These are phyloP conservation scores for Barbatosphaeria neglecta DNA, from an alignment of 495 filamentous ascomycete species.

Conservation along the genomic window DNA sequence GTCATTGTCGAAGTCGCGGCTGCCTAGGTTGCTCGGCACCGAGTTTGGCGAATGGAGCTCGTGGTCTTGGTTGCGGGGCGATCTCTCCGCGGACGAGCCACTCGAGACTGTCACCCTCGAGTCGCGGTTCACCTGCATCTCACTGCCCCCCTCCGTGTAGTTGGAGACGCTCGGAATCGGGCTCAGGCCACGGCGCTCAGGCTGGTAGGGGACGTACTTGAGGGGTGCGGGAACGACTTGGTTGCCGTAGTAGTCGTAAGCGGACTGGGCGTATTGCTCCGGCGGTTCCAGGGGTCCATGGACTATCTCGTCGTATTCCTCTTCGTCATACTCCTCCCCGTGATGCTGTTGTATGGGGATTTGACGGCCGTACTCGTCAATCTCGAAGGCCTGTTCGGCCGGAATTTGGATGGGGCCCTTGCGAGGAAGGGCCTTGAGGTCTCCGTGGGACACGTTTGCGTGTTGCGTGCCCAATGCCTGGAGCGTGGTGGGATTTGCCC, in stretches of 20 bases:
- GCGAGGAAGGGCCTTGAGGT: constrained; percentile 32
- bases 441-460: constrained; percentile 38
- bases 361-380: constrained; percentile 33
- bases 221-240: constrained; percentile 44
- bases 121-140: constrained; percentile 33
- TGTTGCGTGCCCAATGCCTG: constrained; percentile 36
- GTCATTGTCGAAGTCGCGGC: constrained; percentile 28
- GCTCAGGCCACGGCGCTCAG: constrained; percentile 55
- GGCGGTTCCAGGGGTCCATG: constrained; percentile 4
- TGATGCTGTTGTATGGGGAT: constrained; percentile 20
- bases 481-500: constrained; percentile 21
- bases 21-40: constrained; percentile 25
- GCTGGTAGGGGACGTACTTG: constrained; percentile 45
- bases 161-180: constrained; percentile 85
- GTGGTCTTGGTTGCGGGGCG: constrained; percentile 17
- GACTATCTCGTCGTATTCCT: constrained; percentile 28
- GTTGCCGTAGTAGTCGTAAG: constrained; percentile 38
- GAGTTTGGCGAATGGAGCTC: constrained; percentile 23
- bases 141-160: constrained; percentile 44
- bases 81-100: constrained; percentile 29
- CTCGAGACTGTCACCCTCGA: constrained; percentile 34
- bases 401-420: constrained; percentile 23
- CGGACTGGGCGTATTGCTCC: constrained; percentile 26
- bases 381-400: constrained; percentile 24
- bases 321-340: constrained; percentile 27